Base-by-base conservation (phyloP, 73 alveolate genomes). In the Paramecium biaurelia region DNA sequence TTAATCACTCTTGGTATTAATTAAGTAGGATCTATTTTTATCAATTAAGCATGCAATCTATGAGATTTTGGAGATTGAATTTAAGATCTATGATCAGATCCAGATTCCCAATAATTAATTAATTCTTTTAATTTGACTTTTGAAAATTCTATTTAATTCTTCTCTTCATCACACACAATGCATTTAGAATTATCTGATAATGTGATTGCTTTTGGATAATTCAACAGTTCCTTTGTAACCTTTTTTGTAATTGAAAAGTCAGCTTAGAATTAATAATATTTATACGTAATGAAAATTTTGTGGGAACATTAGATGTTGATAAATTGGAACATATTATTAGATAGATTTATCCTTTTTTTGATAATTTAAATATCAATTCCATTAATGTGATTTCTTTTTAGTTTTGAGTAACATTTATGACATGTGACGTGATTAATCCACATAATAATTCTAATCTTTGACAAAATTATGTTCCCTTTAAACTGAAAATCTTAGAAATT, bases 381-480 rank as follows among this genome's bases (percentile, higher is more conserved):
- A 74, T 74, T n/a, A 30, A 74, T 9, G 58, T 74, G 7, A 74
- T 74, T 14, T 74, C 37, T 35, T 74, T 74, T 74, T 74, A 74
- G 12, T 38, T 74, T 38, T 74, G 21, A 15, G 87, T 74, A 7
- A 74, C 87, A 74, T 74, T 74, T 11, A 21, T 21, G 0, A 74
- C 87, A 74, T 74, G 87, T 18, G 56, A 32, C 32, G 20, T 43
- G 12, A 74, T 74, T 32, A 43, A 30, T 74, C 87, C 87, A 74
- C 87, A 74, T 21, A 74, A 38, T 37, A 74, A 74, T 74, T 74
- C 87, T 74, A 74, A 74, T 74, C 59, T 74, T 35, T 74, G 38
- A 32, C 67, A 32, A 32, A 74, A 38, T 20, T 35, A 35, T n/a
- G 87, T 74, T 12, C 87, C 87, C 30, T 74, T 32, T 38, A 74